Evolutionary conservation across 2,329 filamentous ascomycete genomes (phyloP).

Genomic region (Talaromyces piceae): DNA sequence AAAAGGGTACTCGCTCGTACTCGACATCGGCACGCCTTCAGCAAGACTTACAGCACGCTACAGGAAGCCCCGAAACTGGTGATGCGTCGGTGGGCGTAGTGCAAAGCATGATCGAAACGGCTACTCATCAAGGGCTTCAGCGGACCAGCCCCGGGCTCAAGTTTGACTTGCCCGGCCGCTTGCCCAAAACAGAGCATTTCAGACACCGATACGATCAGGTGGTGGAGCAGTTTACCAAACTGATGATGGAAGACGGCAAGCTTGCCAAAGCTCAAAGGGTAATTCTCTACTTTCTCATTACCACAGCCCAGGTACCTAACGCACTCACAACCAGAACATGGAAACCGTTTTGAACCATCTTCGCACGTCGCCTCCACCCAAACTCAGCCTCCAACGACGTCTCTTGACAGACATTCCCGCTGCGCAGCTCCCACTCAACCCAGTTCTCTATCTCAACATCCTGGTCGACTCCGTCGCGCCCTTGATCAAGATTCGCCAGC

Average conservation of each 20-base stretch:
- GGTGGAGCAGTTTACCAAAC: conserved; percentile 76
- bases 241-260: conserved; percentile 89
- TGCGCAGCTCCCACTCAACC: conserved; percentile 76
- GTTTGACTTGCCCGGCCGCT: conserved; percentile 63
- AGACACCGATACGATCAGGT: conserved; percentile 81
- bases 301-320: conserved; percentile 11
- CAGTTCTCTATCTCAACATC: conserved; percentile 78
- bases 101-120: conserved; percentile 29
- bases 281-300: no score
- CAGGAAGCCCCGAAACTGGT: conserved; percentile 12
- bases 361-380: conserved; percentile 74
- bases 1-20: conserved; percentile 46
- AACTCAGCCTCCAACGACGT: conserved; percentile 57
- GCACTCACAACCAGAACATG: conserved; percentile 62
- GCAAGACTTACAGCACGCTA: conserved; percentile 20
- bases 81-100: conserved; percentile 28
- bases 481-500: conserved; percentile 68
- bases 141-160: conserved; percentile 60
- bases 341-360: conserved; percentile 72
- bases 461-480: conserved; percentile 91
- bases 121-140: conserved; percentile 26
- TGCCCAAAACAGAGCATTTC: conserved; percentile 57
- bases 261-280: conserved; percentile 84
- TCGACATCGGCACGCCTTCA: conserved; percentile 47
- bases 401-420: conserved; percentile 64